phyloP scores from a whole-genome alignment of 2,329 filamentous ascomycete genomes.

The Colletotrichum godetiae region DNA sequence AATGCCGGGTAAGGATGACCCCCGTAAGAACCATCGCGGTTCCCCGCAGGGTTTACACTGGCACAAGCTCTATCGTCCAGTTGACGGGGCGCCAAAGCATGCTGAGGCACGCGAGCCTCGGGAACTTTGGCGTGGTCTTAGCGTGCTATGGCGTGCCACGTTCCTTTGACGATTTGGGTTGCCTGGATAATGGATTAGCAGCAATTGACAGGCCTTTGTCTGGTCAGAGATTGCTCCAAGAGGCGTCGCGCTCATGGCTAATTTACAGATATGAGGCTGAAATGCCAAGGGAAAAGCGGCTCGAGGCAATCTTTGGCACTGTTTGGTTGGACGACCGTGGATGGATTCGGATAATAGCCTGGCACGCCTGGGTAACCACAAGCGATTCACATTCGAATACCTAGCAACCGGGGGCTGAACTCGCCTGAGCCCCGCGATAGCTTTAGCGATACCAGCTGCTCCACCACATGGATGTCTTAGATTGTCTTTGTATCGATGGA shows the following conservation, averaged over 20 bases:
- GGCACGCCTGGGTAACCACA: background rate
- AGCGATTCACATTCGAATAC: background rate
- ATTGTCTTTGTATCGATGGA: background rate
- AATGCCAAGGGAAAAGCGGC: background rate
- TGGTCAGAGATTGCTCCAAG: background rate
- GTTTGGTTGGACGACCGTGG: background rate
- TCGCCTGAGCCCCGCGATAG: background rate
- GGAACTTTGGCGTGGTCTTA: background rate
- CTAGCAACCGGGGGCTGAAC: background rate
- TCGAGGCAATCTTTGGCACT: background rate
- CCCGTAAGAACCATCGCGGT: background rate
- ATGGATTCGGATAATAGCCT: background rate
- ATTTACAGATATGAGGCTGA: background rate
- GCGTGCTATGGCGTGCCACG: background rate
- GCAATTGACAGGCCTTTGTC: background rate
- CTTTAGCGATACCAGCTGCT: background rate
- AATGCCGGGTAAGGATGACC: conserved; percentile 18
- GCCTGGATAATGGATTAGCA: background rate
- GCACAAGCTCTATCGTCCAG: background rate
- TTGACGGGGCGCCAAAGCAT: background rate
- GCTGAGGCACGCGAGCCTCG: background rate
- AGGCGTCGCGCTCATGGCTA: background rate
- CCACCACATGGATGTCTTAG: background rate
- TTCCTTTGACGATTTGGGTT: background rate
- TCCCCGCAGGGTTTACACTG: background rate